phyloP scores from a whole-genome alignment of 192 early-diverging fungal species.

The Entomortierella beljakovae region DNA sequence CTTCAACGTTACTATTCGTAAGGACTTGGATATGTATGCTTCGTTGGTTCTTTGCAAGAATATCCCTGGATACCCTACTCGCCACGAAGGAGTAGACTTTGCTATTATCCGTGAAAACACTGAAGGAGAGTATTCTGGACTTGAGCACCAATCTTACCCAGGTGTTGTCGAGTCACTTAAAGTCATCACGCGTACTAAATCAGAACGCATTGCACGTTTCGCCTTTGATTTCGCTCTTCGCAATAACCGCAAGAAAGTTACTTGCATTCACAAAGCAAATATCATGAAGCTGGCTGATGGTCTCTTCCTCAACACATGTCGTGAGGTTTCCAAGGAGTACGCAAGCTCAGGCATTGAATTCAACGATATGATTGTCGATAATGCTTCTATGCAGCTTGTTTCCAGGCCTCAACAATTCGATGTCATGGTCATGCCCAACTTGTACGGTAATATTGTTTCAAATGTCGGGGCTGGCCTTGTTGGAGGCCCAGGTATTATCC shows the following conservation, averaged over 20 bases:
- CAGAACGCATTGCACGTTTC: slow-evolving; percentile 98
- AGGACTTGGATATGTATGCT: slow-evolving; percentile 99
- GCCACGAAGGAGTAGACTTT: slow-evolving; percentile 96
- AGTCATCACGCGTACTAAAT: slow-evolving; percentile 96
- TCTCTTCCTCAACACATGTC: slow-evolving; percentile 96
- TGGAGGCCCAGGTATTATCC: slow-evolving; percentile 95
- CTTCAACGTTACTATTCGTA: slow-evolving; percentile 97
- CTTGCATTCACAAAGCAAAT: slow-evolving; percentile 99
- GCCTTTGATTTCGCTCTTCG: slow-evolving; percentile 99
- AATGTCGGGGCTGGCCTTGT: slow-evolving; percentile 98
- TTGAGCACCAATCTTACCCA: slow-evolving; percentile 97
- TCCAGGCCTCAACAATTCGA: slow-evolving; percentile 98
- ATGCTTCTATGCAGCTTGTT: slow-evolving; percentile 99
- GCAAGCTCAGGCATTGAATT: slow-evolving; percentile 89
- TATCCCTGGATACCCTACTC: slow-evolving; percentile 85
- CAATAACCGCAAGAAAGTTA: slow-evolving; percentile 98
- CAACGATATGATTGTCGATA: slow-evolving; percentile 99
- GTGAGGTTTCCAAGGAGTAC: slow-evolving; percentile 96
- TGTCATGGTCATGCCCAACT: slow-evolving; percentile 99
- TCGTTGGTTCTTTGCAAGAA: slow-evolving; percentile 94
- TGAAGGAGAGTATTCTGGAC: slow-evolving; percentile 99
- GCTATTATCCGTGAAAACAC: slow-evolving; percentile 99
- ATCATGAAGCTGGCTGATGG: slow-evolving; percentile 99
- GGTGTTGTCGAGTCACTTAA: slow-evolving; percentile 99
- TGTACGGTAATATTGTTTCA: slow-evolving; percentile 99